phyloP scores from a whole-genome alignment of 345 rosid species.

The Melaleuca quinquenervia region DNA sequence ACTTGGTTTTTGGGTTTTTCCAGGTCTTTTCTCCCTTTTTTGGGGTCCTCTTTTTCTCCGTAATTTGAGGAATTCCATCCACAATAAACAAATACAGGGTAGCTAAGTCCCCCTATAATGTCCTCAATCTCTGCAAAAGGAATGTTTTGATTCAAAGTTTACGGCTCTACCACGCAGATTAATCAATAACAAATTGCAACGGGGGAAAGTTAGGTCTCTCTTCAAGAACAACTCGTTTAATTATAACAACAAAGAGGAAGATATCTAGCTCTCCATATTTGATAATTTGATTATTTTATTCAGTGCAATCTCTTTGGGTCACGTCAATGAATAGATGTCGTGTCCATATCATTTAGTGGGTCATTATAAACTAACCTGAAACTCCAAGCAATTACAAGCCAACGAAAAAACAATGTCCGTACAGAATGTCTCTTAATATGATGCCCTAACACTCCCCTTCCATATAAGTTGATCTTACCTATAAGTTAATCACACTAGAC shows the following conservation, averaged over 20 bases:
- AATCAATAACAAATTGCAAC: background rate
- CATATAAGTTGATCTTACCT: too few species aligned
- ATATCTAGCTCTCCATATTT: background rate
- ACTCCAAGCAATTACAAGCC: background rate
- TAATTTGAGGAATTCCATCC: background rate
- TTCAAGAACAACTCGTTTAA: background rate
- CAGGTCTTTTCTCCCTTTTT: background rate
- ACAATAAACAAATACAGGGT: background rate
- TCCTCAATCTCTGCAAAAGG: background rate
- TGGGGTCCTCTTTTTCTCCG: background rate
- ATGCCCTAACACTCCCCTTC: background rate
- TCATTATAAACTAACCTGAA: background rate
- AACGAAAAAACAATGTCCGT: background rate
- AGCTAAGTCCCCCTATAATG: background rate
- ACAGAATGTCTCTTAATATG: background rate
- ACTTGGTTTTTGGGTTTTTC: background rate
- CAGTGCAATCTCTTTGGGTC: background rate
- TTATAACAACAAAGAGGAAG: background rate
- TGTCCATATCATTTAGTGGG: background rate
- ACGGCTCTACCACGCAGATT: background rate
- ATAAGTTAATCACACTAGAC: background rate
- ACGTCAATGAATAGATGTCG: background rate
- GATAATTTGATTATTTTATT: background rate
- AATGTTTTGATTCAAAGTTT: background rate
- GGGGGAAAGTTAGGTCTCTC: background rate